A percentile compares a stretch with the other conserved stretches of the same genome.
Evolutionary conservation across 805 yeast species (phyloP).

Genomic region (Candida ponderosae): DNA sequence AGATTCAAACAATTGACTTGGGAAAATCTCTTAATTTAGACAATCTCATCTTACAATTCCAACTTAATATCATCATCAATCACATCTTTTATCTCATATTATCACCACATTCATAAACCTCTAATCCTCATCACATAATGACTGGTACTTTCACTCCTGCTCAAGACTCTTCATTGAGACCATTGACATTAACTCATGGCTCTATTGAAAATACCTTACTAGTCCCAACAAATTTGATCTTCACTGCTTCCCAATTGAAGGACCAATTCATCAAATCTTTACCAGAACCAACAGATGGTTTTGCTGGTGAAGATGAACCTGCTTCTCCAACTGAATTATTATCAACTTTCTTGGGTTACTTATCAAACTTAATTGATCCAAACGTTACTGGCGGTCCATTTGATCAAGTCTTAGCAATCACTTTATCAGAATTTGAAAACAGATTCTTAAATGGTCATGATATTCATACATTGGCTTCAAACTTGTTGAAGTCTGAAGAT

Average conservation of each 20-base stretch:
- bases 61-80: too few relatives aligned
- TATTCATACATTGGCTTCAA: slow-evolving; percentile 83
- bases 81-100: too few relatives aligned
- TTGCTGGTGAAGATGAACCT: slow-evolving; percentile 84
- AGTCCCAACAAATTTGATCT: slow-evolving; percentile 75
- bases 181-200: slow-evolving; percentile 79
- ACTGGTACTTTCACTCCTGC: too few relatives aligned
- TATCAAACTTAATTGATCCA: slow-evolving; percentile 40
- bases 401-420: slow-evolving; percentile 60
- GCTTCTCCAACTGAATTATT: slow-evolving; percentile 78
- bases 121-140: too few relatives aligned
- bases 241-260: slow-evolving; percentile 78
- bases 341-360: slow-evolving; percentile 75
- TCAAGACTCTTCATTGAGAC: slow-evolving; percentile 45
- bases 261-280: slow-evolving; percentile 74
- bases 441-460: slow-evolving; percentile 69
- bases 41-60: too few relatives aligned
- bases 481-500: slow-evolving; percentile 44
- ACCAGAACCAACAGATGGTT: slow-evolving; percentile 76
- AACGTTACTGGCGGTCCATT: slow-evolving; percentile 43
- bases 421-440: slow-evolving; percentile 78
- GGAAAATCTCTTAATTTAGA: too few relatives aligned
- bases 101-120: too few relatives aligned
- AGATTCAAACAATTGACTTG: too few relatives aligned
- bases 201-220: slow-evolving; percentile 80